phyloP scores from a whole-genome alignment of 1,284 basidiomycete genomes.

The Gomphus bonarii region DNA sequence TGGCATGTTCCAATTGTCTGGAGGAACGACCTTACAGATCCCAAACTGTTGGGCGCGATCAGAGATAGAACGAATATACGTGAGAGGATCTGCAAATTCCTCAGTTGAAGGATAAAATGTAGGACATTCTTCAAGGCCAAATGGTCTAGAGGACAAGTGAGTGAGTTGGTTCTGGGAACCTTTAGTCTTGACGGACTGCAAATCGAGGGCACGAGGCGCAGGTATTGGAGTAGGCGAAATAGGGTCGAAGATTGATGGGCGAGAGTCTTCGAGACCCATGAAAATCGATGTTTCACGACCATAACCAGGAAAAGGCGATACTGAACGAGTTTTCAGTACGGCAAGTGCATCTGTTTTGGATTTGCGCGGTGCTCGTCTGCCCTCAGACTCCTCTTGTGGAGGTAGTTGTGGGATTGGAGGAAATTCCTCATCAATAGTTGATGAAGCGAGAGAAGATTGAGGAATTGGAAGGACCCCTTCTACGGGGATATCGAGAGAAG shows the following conservation, averaged over 20 bases:
- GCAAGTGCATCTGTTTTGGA: constrained; percentile 77
- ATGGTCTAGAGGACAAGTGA: constrained; percentile 47
- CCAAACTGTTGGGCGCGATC: constrained; percentile 71
- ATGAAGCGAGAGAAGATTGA: constrained; percentile 13
- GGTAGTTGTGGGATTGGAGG: constrained; percentile 15
- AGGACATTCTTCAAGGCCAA: constrained; percentile 86
- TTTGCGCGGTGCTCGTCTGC: constrained; percentile 70
- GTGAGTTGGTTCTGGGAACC: constrained; percentile 33
- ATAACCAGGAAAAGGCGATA: constrained; percentile 38
- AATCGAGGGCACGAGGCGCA: constrained; percentile 49
- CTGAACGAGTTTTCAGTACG: constrained; percentile 58
- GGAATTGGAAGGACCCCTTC: constrained; percentile 49
- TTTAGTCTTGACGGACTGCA: constrained; percentile 56
- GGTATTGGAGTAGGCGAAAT: constrained; percentile 37
- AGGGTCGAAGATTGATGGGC: constrained; percentile 24
- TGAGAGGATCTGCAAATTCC: constrained; percentile 94
- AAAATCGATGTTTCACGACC: constrained; percentile 26
- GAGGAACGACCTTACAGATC: constrained; percentile 95
- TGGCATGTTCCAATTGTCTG: constrained; percentile 90
- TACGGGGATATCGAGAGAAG: constrained; percentile 57
- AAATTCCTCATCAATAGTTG: constrained; percentile 7
- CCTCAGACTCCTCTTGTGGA: constrained; percentile 25
- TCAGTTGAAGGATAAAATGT: constrained; percentile 81
- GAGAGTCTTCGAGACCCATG: constrained; percentile 14
- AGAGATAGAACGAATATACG: constrained; percentile 83